Conservation (phyloP, 164 flowering plant species). For the Euptelea pleiosperma region DNA sequence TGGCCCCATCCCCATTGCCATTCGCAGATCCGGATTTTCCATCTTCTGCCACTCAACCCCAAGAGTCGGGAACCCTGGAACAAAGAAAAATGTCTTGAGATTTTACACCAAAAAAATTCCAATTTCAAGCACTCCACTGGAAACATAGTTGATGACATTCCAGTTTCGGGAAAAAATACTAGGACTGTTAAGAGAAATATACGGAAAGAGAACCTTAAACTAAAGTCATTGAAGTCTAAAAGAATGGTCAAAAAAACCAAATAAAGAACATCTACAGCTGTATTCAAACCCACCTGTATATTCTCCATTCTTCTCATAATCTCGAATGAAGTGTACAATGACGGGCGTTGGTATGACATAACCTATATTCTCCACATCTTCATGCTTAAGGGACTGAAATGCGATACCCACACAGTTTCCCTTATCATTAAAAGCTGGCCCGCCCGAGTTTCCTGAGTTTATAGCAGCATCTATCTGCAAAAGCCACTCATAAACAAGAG, state of each 20-base stretch:
- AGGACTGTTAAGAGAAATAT: too few relatives aligned
- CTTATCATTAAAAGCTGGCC: conserved; percentile 93
- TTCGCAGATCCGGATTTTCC: conserved; percentile 96
- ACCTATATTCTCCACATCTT: conserved; percentile 95
- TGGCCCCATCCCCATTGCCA: conserved; percentile 83
- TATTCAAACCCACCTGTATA: conserved; percentile 65
- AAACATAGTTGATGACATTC: not conserved
- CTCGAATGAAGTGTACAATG: conserved; percentile 83
- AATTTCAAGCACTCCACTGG: not conserved
- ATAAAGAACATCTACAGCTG: too few relatives aligned
- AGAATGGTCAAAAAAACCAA: too few relatives aligned
- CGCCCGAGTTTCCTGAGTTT: conserved; percentile 98
- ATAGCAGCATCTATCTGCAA: conserved; percentile 98
- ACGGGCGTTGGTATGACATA: conserved; percentile 99
- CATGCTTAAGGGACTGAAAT: conserved; percentile 97
- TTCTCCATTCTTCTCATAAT: conserved; percentile 86
- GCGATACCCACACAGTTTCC: conserved; percentile 98
- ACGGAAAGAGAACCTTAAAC: not conserved
- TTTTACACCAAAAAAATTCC: not conserved
- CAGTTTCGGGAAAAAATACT: not conserved
- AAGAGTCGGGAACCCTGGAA: conserved; percentile 83
- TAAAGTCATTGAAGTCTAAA: not conserved
- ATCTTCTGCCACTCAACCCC: conserved; percentile 99
- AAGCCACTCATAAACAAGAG: conserved; percentile 13
- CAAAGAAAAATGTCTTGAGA: not conserved